These are phyloP conservation scores for Lignosus rhinocerotis DNA, from an alignment of 1,284 basidiomycete genomes.

Conservation along the genomic window DNA sequence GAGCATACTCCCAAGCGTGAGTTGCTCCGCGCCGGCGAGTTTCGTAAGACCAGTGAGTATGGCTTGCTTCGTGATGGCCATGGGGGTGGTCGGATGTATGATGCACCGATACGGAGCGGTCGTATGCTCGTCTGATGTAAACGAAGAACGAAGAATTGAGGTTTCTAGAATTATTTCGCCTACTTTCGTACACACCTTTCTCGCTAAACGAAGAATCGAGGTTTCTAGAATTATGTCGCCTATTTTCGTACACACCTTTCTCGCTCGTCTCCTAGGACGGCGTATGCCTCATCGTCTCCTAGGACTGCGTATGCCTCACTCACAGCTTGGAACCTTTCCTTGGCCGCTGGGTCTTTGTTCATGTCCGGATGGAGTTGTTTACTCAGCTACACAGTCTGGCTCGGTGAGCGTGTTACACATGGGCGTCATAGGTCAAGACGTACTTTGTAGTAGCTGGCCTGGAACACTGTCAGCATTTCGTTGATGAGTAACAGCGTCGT, in stretches of 20 bases:
- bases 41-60: slow-evolving; percentile 28
- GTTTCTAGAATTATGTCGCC: not conserved
- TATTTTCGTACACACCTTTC: slow-evolving; percentile 38
- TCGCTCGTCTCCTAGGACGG: slow-evolving; percentile 46
- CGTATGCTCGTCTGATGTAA: slow-evolving; percentile 36
- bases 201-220: slow-evolving; percentile 28
- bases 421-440: not conserved
- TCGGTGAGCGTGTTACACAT: not conserved
- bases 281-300: slow-evolving; percentile 51
- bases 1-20: slow-evolving; percentile 40
- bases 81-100: not conserved
- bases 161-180: not conserved
- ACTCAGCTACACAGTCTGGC: slow-evolving; percentile 41
- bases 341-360: slow-evolving; percentile 40
- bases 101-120: slow-evolving; percentile 30
- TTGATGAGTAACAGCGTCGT: not conserved
- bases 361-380: slow-evolving; percentile 52
- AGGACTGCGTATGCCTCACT: slow-evolving; percentile 51
- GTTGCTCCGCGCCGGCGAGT: slow-evolving; percentile 38
- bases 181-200: slow-evolving; percentile 38
- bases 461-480: slow-evolving; percentile 17
- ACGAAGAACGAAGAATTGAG: not conserved
- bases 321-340: slow-evolving; percentile 45
- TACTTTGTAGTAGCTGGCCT: slow-evolving; percentile 53
- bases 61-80: slow-evolving; percentile 17